Evolutionary conservation across 2,329 filamentous ascomycete species (phyloP).

Genomic region (Trichophaea hybrida): DNA sequence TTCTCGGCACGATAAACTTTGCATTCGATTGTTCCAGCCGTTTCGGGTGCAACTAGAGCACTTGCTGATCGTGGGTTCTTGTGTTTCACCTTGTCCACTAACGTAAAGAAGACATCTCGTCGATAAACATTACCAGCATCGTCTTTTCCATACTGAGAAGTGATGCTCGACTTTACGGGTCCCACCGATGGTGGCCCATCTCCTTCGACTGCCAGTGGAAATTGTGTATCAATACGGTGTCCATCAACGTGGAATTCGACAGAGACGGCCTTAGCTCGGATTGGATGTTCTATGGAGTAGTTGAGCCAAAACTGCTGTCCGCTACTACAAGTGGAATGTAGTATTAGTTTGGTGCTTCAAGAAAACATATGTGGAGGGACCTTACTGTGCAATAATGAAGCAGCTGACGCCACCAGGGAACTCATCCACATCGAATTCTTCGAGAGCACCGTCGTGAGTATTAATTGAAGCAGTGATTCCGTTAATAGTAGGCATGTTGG

Average conservation of each 20-base stretch:
- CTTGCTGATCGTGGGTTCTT: neutral
- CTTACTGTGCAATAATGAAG: conserved; percentile 15
- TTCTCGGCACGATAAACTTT: conserved; percentile 16
- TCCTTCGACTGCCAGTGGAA: conserved; percentile 3
- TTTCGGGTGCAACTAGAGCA: neutral
- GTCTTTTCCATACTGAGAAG: conserved; percentile 14
- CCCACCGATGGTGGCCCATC: conserved; percentile 6
- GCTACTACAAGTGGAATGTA: neutral
- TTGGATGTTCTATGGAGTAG: conserved; percentile 12
- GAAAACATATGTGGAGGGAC: no score
- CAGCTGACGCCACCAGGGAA: conserved; percentile 17
- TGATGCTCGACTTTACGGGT: conserved; percentile 18
- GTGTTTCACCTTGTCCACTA: conserved; percentile 6
- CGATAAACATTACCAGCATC: conserved; percentile 8
- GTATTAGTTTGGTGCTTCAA: no score
- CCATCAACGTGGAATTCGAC: conserved; percentile 20
- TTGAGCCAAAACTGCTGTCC: conserved; percentile 20
- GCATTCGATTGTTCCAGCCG: conserved; percentile 17
- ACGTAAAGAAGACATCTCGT: conserved; percentile 17
- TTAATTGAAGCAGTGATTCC: conserved; percentile 14
- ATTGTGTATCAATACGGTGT: conserved; percentile 16
- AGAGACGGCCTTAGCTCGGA: conserved; percentile 8
- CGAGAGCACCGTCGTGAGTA: conserved; percentile 15
- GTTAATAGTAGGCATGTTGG: conserved; percentile 17
- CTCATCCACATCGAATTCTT: conserved; percentile 9